A percentile compares a stretch with the other conserved stretches of the same genome.
Evolutionary conservation across 352 stramenopile species (phyloP).

Genomic region (Elongisporangium prolatum): DNA sequence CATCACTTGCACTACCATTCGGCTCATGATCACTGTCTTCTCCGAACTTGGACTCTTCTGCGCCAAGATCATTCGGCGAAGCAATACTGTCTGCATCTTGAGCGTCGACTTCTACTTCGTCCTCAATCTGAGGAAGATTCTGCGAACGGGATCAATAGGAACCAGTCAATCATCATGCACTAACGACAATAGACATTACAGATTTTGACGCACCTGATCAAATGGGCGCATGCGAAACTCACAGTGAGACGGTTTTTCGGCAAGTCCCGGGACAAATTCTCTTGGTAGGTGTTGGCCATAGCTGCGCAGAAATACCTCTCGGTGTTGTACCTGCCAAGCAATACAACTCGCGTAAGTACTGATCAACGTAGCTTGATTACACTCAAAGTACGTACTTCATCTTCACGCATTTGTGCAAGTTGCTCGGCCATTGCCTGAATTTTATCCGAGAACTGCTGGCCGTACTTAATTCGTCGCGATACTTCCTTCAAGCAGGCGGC

Average conservation of each 20-base stretch:
- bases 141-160: slow-evolving; percentile 7
- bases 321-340: slow-evolving; percentile 44
- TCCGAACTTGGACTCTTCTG: slow-evolving; percentile 14
- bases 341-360: not conserved
- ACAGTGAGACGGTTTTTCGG: slow-evolving; percentile 85
- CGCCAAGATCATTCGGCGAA: slow-evolving; percentile 6
- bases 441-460: slow-evolving; percentile 62
- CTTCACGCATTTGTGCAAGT: slow-evolving; percentile 71
- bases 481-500: slow-evolving; percentile 76
- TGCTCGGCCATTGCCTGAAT: slow-evolving; percentile 87
- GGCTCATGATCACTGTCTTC: slow-evolving; percentile 19
- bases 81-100: slow-evolving; percentile 9
- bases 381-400: slow-evolving; percentile 38
- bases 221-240: slow-evolving; percentile 86
- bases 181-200: not conserved
- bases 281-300: slow-evolving; percentile 80
- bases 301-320: slow-evolving; percentile 68
- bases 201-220: slow-evolving; percentile 35
- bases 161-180: not conserved
- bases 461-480: slow-evolving; percentile 63
- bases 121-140: slow-evolving; percentile 65
- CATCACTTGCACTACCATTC: slow-evolving; percentile 21
- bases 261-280: slow-evolving; percentile 75
- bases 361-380: slow-evolving; percentile 1
- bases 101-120: slow-evolving; percentile 20